These are phyloP conservation scores for Phaeolepiota aurea DNA, from an alignment of 768 basidiomycete genomes.

Conservation along the genomic window DNA sequence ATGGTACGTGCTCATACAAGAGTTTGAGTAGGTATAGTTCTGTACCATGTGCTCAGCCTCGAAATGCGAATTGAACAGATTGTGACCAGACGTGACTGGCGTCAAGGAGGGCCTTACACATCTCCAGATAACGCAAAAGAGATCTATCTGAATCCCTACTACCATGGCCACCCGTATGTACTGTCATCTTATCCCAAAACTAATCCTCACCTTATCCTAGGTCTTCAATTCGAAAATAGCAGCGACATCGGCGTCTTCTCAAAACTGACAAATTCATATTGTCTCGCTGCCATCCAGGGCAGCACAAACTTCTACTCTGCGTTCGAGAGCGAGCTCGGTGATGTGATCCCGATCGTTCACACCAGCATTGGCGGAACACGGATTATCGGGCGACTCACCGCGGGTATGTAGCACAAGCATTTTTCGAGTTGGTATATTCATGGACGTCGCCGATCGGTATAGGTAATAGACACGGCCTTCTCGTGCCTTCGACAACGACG, in stretches of 20 bases:
- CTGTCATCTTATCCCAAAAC: not conserved
- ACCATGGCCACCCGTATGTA: conserved; percentile 40
- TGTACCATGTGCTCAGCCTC: no score
- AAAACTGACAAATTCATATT: conserved; percentile 97
- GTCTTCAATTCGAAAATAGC: conserved; percentile 90
- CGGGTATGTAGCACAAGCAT: conserved; percentile 43
- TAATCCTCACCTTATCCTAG: conserved; percentile 40
- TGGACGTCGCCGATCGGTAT: not conserved
- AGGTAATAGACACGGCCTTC: conserved; percentile 94
- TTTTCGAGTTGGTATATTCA: conserved; percentile 1
- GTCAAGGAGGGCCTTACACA: conserved; percentile 1
- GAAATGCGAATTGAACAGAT: not conserved
- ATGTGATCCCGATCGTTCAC: conserved; percentile 87
- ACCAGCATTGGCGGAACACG: conserved; percentile 85
- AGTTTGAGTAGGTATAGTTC: no score
- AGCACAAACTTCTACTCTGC: conserved; percentile 97
- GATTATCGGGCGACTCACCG: conserved; percentile 86
- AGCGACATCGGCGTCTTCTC: conserved; percentile 95
- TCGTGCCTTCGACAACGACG: conserved; percentile 91
- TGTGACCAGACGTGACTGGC: not conserved
- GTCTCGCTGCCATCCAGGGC: conserved; percentile 87
- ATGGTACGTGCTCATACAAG: no score
- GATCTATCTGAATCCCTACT: conserved; percentile 5
- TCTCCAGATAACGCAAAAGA: conserved; percentile 3
- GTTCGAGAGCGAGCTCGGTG: conserved; percentile 88